Evolutionary conservation across 352 stramenopile species (phyloP).

Genomic region (Phytophthora europaea): DNA sequence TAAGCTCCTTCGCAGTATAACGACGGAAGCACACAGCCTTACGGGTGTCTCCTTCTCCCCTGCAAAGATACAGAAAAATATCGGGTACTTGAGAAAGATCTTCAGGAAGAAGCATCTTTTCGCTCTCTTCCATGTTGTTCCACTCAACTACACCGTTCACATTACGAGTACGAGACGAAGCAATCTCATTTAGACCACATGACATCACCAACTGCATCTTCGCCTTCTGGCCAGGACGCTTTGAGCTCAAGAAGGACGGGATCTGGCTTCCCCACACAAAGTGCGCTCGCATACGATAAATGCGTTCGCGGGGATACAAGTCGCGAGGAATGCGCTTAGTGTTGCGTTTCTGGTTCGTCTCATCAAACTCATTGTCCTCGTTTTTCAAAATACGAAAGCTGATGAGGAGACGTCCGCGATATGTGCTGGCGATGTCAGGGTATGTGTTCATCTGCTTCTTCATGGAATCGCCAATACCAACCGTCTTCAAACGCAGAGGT

Average conservation of each 20-base stretch:
- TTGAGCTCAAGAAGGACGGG: slow-evolving; percentile 75
- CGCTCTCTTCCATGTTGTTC: slow-evolving; percentile 84
- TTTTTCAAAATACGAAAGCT: slow-evolving; percentile 81
- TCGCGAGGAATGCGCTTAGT: slow-evolving; percentile 71
- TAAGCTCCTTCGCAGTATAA: slow-evolving; percentile 80
- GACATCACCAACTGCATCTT: slow-evolving; percentile 85
- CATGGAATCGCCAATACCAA: slow-evolving; percentile 66
- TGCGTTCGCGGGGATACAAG: slow-evolving; percentile 65
- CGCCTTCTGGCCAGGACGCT: slow-evolving; percentile 74
- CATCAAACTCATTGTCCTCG: slow-evolving; percentile 74
- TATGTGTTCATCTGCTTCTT: slow-evolving; percentile 91
- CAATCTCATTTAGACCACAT: slow-evolving; percentile 71
- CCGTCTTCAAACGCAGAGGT: slow-evolving; percentile 63
- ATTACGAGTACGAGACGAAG: slow-evolving; percentile 67
- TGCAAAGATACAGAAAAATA: slow-evolving; percentile 90
- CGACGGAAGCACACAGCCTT: slow-evolving; percentile 84
- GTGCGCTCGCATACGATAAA: slow-evolving; percentile 81
- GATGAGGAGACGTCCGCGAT: slow-evolving; percentile 85
- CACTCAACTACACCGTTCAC: slow-evolving; percentile 86
- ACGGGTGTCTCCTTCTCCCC: slow-evolving; percentile 67
- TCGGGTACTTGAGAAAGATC: slow-evolving; percentile 86
- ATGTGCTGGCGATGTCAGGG: slow-evolving; percentile 84
- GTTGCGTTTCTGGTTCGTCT: slow-evolving; percentile 89
- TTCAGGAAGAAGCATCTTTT: slow-evolving; percentile 79
- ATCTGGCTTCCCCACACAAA: slow-evolving; percentile 84